Percentiles rank a stretch among this genome's conserved stretches.
These are phyloP conservation scores for Rosa chinensis DNA, from an alignment of 306 rosid species.

Conservation along the genomic window DNA sequence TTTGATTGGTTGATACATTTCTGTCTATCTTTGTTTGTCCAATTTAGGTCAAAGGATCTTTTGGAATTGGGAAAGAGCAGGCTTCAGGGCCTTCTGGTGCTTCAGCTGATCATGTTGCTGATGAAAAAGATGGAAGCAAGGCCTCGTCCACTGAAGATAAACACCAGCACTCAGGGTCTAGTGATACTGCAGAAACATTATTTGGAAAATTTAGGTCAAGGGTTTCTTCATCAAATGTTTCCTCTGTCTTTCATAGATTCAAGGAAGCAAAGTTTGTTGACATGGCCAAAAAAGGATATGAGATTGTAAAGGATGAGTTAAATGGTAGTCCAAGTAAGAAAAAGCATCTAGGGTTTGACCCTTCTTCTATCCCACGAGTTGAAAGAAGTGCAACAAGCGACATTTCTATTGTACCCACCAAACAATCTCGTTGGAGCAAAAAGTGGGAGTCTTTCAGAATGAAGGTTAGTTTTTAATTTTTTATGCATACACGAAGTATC, in stretches of 20 bases:
- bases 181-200: conserved; percentile 53
- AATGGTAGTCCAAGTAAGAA: conserved; percentile 58
- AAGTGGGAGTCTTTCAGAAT: conserved; percentile 73
- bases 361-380: conserved; percentile 44
- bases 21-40: conserved; percentile 22
- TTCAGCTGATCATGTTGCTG: conserved; percentile 47
- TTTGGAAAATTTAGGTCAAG: conserved; percentile 73
- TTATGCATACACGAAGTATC: conserved; percentile 9
- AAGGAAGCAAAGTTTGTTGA: conserved; percentile 65
- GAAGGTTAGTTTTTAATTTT: conserved; percentile 47
- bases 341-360: conserved; percentile 49
- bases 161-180: conserved; percentile 42
- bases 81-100: conserved; percentile 52
- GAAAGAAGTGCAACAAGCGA: conserved; percentile 75
- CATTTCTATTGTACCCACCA: conserved; percentile 56
- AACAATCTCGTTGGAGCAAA: conserved; percentile 72
- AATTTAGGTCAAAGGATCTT: conserved; percentile 72
- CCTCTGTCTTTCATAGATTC: conserved; percentile 60
- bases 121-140: conserved; percentile 43
- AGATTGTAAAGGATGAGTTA: conserved; percentile 76
- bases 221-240: conserved; percentile 57
- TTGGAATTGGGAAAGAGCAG: conserved; percentile 66
- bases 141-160: conserved; percentile 47
- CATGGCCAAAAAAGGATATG: conserved; percentile 79
- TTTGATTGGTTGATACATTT: conserved; percentile 7